Evolutionary conservation across 306 rosid genomes (phyloP).

Genomic region (Sesbania bispinosa): DNA sequence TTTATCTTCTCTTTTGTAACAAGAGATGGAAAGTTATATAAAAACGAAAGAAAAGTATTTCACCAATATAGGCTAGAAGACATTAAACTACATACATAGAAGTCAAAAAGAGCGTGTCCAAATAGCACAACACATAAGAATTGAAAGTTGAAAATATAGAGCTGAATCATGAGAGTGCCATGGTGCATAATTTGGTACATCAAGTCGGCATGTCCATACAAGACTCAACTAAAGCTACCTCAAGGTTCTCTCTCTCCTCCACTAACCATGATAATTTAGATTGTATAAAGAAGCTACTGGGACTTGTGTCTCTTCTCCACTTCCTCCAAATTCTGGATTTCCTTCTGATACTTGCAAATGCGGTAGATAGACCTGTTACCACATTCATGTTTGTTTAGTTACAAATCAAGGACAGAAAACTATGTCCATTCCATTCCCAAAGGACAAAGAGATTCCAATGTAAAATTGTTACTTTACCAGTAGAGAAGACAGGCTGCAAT

Average conservation of each 20-base stretch:
- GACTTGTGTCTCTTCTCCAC: conserved; percentile 83
- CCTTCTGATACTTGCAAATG: conserved; percentile 71
- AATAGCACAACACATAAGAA: neutral
- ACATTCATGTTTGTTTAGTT: conserved; percentile 18
- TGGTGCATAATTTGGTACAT: neutral
- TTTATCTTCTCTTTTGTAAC: neutral
- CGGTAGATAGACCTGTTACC: conserved; percentile 67
- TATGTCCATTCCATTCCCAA: neutral
- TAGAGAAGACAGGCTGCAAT: conserved; percentile 70
- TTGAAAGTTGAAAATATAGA: conserved; percentile 10
- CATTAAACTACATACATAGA: conserved; percentile 5
- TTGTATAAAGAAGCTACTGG: conserved; percentile 35
- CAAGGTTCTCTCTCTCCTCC: neutral
- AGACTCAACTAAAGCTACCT: conserved; percentile 24
- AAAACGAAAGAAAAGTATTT: neutral
- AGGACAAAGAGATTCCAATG: neutral
- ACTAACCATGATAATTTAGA: conserved; percentile 6
- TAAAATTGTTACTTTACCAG: conserved; percentile 53
- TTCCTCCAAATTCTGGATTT: conserved; percentile 75
- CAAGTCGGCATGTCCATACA: conserved; percentile 6
- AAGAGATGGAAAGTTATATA: neutral
- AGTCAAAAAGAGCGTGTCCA: neutral
- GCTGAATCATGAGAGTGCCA: neutral
- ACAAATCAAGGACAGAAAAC: neutral
- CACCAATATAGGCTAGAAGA: neutral